Conservation (phyloP, 2,329 filamentous ascomycete species). For the Aspergillaceae sp. region DNA sequence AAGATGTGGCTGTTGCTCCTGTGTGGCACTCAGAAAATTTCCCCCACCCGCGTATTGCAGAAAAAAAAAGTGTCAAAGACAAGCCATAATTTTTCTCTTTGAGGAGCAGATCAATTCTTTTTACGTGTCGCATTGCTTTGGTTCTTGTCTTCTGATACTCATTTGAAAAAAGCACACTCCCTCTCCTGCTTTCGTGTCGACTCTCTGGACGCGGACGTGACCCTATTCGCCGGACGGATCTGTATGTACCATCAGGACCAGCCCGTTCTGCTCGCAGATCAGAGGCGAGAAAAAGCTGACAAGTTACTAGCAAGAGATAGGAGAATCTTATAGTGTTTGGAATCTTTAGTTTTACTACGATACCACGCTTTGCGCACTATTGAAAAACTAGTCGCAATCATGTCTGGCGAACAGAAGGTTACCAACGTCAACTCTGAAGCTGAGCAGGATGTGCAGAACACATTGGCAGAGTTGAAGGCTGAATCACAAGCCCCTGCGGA, state of each 20-base stretch:
- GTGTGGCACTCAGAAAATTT: constrained; percentile 14
- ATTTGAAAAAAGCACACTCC: neutral
- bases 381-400: constrained; percentile 9
- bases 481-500: constrained; percentile 15
- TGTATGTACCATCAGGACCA: neutral
- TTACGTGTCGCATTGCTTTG: neutral
- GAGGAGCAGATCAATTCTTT: neutral
- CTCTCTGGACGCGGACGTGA: neutral
- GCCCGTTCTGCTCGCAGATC: neutral
- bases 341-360: constrained; percentile 1
- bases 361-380: neutral
- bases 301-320: neutral
- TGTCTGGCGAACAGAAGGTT: constrained; percentile 32
- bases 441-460: constrained; percentile 39
- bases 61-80: neutral
- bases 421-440: constrained; percentile 31
- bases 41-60: constrained; percentile 4
- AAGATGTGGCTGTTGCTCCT: constrained; percentile 8
- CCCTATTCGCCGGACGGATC: neutral
- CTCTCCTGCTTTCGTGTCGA: neutral
- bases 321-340: neutral
- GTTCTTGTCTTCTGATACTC: neutral
- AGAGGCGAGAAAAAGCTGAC: neutral
- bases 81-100: neutral
- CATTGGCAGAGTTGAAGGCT: constrained; percentile 38